Evolutionary conservation across 2,329 filamentous ascomycete species (phyloP).

Genomic region (Colletotrichum brevisporum): DNA sequence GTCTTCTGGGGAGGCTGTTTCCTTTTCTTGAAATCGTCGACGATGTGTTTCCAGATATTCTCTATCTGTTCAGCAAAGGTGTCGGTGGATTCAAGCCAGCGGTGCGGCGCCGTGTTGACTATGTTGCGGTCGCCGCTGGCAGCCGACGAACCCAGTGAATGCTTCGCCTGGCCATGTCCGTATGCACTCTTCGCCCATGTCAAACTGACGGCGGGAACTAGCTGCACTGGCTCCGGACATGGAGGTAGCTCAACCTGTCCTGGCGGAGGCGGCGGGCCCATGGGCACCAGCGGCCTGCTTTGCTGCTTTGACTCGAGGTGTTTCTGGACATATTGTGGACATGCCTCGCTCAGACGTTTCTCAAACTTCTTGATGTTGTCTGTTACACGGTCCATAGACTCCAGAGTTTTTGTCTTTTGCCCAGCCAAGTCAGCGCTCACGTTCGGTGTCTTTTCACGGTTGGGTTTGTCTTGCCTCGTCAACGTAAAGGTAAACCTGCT

Average conservation of each 20-base stretch:
- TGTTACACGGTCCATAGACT: slow-evolving; percentile 37
- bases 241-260: neutral
- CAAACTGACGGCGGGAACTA: neutral
- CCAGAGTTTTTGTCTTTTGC: slow-evolving; percentile 25
- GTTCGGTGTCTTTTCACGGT: neutral
- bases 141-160: neutral
- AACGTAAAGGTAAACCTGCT: slow-evolving; percentile 44
- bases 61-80: slow-evolving; percentile 41
- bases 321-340: slow-evolving; percentile 20
- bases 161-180: neutral
- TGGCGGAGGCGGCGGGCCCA: neutral
- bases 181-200: too few species aligned
- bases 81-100: slow-evolving; percentile 43
- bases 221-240: neutral
- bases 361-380: slow-evolving; percentile 40
- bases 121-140: slow-evolving; percentile 18
- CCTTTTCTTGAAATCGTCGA: neutral
- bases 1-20: neutral
- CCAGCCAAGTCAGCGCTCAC: neutral
- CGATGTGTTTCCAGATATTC: slow-evolving; percentile 31
- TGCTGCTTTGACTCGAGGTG: neutral
- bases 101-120: slow-evolving; percentile 17
- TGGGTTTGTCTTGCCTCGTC: slow-evolving; percentile 41
- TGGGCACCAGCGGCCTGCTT: neutral
- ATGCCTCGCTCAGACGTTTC: slow-evolving; percentile 37